Evolutionary conservation across 2,329 filamentous ascomycete genomes (phyloP), one percentile per base, ranked within the genome.

Genomic region (Exserohilum turcica): DNA sequence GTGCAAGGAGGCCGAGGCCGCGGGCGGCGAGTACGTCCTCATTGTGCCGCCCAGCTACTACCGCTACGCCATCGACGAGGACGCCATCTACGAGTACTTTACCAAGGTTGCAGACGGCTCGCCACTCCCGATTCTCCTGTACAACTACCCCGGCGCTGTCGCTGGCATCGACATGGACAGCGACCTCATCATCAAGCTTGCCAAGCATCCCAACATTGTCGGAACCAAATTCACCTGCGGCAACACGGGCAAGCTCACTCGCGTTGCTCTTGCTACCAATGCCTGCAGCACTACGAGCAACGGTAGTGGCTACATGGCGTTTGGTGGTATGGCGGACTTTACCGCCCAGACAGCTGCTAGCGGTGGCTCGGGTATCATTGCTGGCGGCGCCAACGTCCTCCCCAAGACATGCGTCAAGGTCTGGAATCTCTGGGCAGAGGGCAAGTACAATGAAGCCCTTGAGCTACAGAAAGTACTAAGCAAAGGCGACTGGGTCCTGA

Each of bases 181-280:
- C 53, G 91, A 96, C 72, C 82, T 93, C 54, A 84, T 96, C 67
- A 91, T 94, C 78, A 84, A 83, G 71, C 84, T 96, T 32, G 89
- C 88, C 38, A 78, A 86, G 71, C 91, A 95, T 77, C 85, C 86
- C 61, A 95, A 95, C 77, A 91, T 96, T 67, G 79, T 92, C 58
- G 91, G 91, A 58, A 92, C 90, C 49, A 96, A 96, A 76, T 95
- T 96, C 80, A 96, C 91, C 35, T 95, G 91, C 73, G 91, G 90
- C 61, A 94, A 91, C 79, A 94, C 90, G 1, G 91, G 91, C 60
- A 96, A 95, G 78, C 82, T 95, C 61, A 93, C 91, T 10, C 86
- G 91, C 28, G 90, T 96, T 4, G 90, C 91, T 6, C 76, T 83
- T 12, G 90, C 86, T 39, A 85, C 87, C 42, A 79, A 89, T 64